These are phyloP conservation scores for Vigna trinervia DNA, from an alignment of 306 rosid genomes.

Conservation along the genomic window DNA sequence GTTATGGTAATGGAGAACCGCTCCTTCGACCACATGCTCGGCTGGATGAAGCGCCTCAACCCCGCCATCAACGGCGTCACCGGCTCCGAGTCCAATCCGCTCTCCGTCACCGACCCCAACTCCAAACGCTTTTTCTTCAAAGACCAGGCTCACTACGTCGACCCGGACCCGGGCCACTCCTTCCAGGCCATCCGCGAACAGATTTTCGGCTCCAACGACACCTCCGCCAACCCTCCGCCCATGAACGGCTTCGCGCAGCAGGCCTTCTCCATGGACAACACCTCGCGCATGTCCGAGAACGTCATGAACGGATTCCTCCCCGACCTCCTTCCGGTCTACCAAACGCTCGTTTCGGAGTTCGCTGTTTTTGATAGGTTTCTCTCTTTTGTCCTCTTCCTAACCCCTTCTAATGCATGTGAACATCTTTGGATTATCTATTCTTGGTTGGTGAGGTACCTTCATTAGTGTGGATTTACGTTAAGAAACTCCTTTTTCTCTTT, in stretches of 20 bases:
- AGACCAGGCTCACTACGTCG: constrained; percentile 61
- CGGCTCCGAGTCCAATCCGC: constrained; percentile 61
- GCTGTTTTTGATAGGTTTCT: constrained; percentile 88
- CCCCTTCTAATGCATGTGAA: no score
- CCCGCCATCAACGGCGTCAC: constrained; percentile 78
- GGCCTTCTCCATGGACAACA: constrained; percentile 78
- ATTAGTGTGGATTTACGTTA: no score
- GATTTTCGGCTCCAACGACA: constrained; percentile 67
- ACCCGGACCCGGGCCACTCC: constrained; percentile 95
- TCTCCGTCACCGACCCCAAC: constrained; percentile 57
- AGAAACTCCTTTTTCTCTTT: no score
- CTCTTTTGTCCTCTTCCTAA: background rate
- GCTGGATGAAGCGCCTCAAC: constrained; percentile 90
- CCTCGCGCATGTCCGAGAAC: constrained; percentile 54
- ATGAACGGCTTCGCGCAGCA: constrained; percentile 93
- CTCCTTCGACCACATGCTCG: constrained; percentile 96
- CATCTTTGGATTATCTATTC: no score
- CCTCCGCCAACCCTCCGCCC: constrained; percentile 60
- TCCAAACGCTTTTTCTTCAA: constrained; percentile 60
- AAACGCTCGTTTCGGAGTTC: constrained; percentile 74
- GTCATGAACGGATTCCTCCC: constrained; percentile 90
- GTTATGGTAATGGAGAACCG: constrained; percentile 92
- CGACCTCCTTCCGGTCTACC: constrained; percentile 63
- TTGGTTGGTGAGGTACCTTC: no score
- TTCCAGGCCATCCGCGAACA: constrained; percentile 87